Evolutionary conservation across 1,284 basidiomycete species (phyloP), one percentile per base, ranked within the genome.

Genomic region (Trichosporon asahii): DNA sequence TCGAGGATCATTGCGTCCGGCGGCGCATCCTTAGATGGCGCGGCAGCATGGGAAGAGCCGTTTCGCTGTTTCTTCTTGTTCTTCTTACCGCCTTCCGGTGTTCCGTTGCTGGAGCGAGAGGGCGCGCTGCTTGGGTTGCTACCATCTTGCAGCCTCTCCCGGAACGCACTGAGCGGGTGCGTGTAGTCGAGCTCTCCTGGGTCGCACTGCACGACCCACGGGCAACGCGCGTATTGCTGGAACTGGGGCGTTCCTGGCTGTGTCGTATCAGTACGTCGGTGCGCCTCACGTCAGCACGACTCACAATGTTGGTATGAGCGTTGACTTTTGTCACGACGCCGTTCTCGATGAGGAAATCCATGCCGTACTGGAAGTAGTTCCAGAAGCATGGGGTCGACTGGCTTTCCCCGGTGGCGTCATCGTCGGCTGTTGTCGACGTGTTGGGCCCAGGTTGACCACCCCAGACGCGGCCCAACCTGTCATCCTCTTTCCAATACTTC

Each of bases 231-330:
- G 78, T 94, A 93, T 23, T 90, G 87, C 79, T 95, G 93, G 78
- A 95, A 95, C 49, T 93, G 82, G 0, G 93, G 90, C 0, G 93
- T 90, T 2, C 93, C 93, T 33, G 92, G 91, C 93, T 95, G n/a
- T 61, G 46, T 67, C 49, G 68, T 60, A 29, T 29, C 46, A 46
- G 29, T 25, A 9, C 6, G 33, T 40, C 15, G 18, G 37, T 12
- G 29, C 23, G 27, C 23, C 18, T n/a, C 57, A 31, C 57, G 57
- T 61, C 57, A 9, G 57, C 57, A 31, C 23, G 7, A 65, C 90
- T 79, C 76, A 94, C 93, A 71, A 94, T 88, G 76, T 95, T 95
- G 1, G 93, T 89, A 78, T 95, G 92, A 3, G 92, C 83, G 27
- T 95, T 86, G 61, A 95, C 90, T 86, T 95, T 95, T 78, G 87